phyloP scores from a whole-genome alignment of 140 eudicot species.

The Cichorium intybus region DNA sequence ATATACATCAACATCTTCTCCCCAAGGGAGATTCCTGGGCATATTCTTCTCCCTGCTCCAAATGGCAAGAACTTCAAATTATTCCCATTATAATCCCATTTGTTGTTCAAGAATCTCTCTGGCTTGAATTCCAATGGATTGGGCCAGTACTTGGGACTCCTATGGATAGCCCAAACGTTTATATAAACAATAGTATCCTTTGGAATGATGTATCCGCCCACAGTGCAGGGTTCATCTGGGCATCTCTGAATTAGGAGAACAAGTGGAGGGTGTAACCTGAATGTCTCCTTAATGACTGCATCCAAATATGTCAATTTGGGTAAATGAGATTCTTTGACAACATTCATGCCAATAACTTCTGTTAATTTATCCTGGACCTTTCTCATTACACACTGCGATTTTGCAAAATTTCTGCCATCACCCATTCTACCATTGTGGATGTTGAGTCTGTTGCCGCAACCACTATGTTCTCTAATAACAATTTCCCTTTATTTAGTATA shows the following conservation, averaged over 20 bases:
- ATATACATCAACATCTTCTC: constrained; percentile 39
- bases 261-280: constrained; percentile 37
- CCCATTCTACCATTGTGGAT: constrained; percentile 41
- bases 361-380: constrained; percentile 36
- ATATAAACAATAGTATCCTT: constrained; percentile 27
- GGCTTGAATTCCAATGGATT: constrained; percentile 42
- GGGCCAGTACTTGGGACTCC: constrained; percentile 38
- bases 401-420: constrained; percentile 33
- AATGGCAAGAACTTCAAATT: constrained; percentile 42
- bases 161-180: constrained; percentile 33
- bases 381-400: constrained; percentile 18
- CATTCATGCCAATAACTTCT: constrained; percentile 23
- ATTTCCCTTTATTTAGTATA: background rate
- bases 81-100: constrained; percentile 37
- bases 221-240: constrained; percentile 29
- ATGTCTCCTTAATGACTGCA: constrained; percentile 44
- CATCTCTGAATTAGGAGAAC: constrained; percentile 35
- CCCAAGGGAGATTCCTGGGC: constrained; percentile 41
- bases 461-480: constrained; percentile 30
- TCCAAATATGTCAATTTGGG: constrained; percentile 34
- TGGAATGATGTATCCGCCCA: constrained; percentile 46
- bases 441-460: constrained; percentile 42
- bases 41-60: constrained; percentile 54
- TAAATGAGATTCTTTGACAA: constrained; percentile 34
- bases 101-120: constrained; percentile 34